These are phyloP conservation scores for Aquilaria yunnanensis DNA, from an alignment of 345 rosid genomes.

Conservation along the genomic window DNA sequence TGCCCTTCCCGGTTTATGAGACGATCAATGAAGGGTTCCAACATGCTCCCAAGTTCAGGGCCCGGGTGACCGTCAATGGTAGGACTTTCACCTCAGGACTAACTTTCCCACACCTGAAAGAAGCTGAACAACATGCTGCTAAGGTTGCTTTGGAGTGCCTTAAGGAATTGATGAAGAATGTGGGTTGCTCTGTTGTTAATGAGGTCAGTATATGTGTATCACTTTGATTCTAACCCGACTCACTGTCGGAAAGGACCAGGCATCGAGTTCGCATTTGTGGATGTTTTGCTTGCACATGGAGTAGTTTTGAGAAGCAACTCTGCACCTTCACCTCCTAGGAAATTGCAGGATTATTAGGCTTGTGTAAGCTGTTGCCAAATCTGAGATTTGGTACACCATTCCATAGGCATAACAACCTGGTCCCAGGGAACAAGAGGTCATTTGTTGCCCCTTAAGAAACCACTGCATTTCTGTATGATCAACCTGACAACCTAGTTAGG, in stretches of 20 bases:
- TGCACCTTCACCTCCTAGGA: background rate
- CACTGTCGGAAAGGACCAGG: background rate
- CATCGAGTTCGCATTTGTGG: no score
- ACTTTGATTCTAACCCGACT: background rate
- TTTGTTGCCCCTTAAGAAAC: no score
- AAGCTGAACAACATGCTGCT: slow-evolving; percentile 26
- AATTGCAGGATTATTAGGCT: no score
- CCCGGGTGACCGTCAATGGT: slow-evolving; percentile 12
- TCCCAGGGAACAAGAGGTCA: no score
- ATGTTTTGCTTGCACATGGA: background rate
- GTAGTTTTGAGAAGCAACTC: background rate
- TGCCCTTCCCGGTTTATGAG: slow-evolving; percentile 13
- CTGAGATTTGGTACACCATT: no score
- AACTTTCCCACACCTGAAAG: slow-evolving; percentile 12
- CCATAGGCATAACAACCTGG: no score
- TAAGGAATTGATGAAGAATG: background rate
- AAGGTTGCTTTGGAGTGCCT: slow-evolving; percentile 17
- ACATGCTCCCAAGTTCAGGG: slow-evolving; percentile 24
- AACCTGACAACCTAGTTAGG: no score
- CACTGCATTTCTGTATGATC: no score
- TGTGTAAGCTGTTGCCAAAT: no score
- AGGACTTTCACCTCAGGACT: background rate
- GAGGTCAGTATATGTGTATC: slow-evolving; percentile 1
- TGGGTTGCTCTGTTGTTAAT: background rate
- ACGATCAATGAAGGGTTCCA: slow-evolving; percentile 20